Conservation (phyloP, 73 alveolate species). For the Stentor coeruleus region DNA sequence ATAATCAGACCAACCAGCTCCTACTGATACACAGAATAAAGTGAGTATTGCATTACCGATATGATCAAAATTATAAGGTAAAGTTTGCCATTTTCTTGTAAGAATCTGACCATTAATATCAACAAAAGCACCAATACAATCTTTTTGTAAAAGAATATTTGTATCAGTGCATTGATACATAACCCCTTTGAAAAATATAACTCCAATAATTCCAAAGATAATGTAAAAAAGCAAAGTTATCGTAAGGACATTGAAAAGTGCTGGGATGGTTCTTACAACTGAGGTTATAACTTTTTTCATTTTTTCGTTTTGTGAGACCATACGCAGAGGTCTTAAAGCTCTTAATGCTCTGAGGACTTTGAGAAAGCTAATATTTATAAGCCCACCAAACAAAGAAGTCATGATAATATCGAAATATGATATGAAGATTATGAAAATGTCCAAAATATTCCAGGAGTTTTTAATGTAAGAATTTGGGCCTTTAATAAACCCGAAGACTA, state of each 20-base stretch:
- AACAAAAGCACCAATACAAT: conserved; percentile 44
- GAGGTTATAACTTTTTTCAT: conserved; percentile 56
- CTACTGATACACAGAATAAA: conserved; percentile 42
- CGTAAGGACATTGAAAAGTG: conserved; percentile 54
- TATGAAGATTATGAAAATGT: conserved; percentile 40
- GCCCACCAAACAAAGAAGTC: conserved; percentile 1
- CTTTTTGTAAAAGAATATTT: background rate
- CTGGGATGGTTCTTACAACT: conserved; percentile 50
- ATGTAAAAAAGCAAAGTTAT: conserved; percentile 54
- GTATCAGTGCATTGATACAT: conserved; percentile 36
- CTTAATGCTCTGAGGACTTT: conserved; percentile 54
- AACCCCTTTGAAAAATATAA: conserved; percentile 34
- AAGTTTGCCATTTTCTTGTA: conserved; percentile 34
- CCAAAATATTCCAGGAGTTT: conserved; percentile 54
- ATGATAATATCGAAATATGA: conserved; percentile 36
- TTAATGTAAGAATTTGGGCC: conserved; percentile 42
- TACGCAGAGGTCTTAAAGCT: conserved; percentile 56
- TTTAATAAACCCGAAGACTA: conserved; percentile 42
- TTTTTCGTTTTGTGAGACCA: conserved; percentile 56
- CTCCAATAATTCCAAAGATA: conserved; percentile 67
- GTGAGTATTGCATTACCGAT: conserved; percentile 37
- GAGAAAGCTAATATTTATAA: background rate
- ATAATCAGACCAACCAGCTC: conserved; percentile 48
- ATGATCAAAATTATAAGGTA: conserved; percentile 41
- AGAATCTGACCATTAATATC: background rate